Evolutionary conservation across 2,329 filamentous ascomycete species (phyloP), one percentile per base, ranked within the genome.

Genomic region (Ophiobolus disseminans): DNA sequence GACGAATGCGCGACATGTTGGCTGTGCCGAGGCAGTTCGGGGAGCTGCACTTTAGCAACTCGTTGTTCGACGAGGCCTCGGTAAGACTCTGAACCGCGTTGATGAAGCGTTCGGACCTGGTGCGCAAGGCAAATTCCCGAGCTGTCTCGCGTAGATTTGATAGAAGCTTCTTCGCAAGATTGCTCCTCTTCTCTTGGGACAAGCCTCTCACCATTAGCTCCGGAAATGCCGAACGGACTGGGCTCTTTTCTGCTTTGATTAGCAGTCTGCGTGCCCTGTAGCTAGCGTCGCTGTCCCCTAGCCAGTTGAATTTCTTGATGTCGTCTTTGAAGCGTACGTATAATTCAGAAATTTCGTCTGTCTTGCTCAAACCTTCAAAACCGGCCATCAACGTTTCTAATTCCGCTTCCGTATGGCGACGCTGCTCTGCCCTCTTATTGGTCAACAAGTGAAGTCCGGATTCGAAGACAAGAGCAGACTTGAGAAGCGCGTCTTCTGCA

Each of bases 401-500:
- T 2, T 65, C 59, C 2, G 5, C 11, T 32, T 63, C 28, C 0
- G 48, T 55, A 4, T 50, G 43, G 1, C 14, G 5, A 8, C 57
- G 41, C 21, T 71, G 58, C 1, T 45, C 21, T 8, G 50, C 40
- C 36, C 66, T 57, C 25, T 47, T 65, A 1, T 40, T 7, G 2
- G 57, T 34, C 2, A 70, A 32, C 1, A 23, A 9, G 0, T 60
- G 37, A 2, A 69, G 45, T 1, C 55, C 58, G 6, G 58, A 62
- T 8, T 57, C 36, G 31, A 61, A 64, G 5, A 56, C 14, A 17
- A 69, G 39, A 65, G 54, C 78, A 59, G 62, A 53, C 38, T 79
- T 82, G 0, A 82, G 62, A n/a, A 86, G 66, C 0, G 80, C 81
- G 50, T 83, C 80, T 58, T 84, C 80, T 0, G 78, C 75, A 2